Percentiles rank a stretch among this genome's conserved stretches.
Conservation (phyloP, 2,329 filamentous ascomycete species). For the Massarina eburnea region DNA sequence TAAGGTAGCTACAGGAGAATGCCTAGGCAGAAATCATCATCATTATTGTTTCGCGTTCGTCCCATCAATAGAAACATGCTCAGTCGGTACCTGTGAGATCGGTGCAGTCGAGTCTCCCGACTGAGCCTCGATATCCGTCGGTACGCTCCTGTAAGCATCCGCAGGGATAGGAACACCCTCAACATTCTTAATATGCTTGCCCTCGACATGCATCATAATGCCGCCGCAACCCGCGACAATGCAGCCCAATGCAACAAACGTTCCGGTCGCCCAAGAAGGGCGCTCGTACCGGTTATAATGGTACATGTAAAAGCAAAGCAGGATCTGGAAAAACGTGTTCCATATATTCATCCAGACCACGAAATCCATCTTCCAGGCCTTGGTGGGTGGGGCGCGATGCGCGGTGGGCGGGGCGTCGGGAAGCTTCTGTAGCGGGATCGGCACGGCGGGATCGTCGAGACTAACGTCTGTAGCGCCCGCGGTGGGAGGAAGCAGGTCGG, state of each 20-base stretch:
- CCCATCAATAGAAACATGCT: neutral
- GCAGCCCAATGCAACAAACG: conserved; percentile 76
- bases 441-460: conserved; percentile 54
- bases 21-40: neutral
- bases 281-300: conserved; percentile 70
- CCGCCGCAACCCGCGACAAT: conserved; percentile 69
- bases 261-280: conserved; percentile 77
- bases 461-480: conserved; percentile 24
- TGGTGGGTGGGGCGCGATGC: conserved; percentile 66
- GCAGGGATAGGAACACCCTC: conserved; percentile 39
- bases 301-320: conserved; percentile 82
- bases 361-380: conserved; percentile 75
- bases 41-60: neutral
- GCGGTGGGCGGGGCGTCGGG: conserved; percentile 72
- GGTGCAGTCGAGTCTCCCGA: conserved; percentile 1
- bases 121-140: conserved; percentile 25
- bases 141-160: conserved; percentile 19
- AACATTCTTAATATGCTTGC: conserved; percentile 50
- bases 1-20: neutral
- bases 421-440: conserved; percentile 64
- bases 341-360: conserved; percentile 76
- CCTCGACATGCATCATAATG: conserved; percentile 70
- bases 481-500: conserved; percentile 54
- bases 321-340: conserved; percentile 77
- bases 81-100: neutral